phyloP scores from a whole-genome alignment of 148 eudicot species.

The Beta vulgaris region DNA sequence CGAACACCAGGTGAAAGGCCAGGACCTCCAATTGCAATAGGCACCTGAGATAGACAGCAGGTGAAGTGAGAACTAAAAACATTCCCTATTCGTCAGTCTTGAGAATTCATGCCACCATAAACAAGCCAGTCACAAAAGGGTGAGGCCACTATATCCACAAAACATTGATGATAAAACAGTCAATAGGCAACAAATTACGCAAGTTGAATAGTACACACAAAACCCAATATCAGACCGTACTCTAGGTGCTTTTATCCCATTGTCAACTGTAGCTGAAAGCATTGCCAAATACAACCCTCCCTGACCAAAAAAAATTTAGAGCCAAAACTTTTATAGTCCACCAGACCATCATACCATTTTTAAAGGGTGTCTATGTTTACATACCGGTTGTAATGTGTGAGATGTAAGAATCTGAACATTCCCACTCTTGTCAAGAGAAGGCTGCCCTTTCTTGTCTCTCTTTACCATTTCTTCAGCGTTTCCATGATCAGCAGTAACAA shows the following conservation, averaged over 20 bases:
- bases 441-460: conserved; percentile 89
- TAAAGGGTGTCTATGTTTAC: conserved; percentile 20
- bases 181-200: background rate
- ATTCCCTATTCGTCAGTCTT: background rate
- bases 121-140: background rate
- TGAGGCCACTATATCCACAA: background rate
- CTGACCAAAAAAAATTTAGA: too few relatives aligned
- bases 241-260: background rate
- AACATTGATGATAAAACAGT: background rate
- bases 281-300: too few relatives aligned
- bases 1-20: conserved; percentile 74
- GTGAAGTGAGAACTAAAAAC: background rate
- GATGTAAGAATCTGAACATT: conserved; percentile 84
- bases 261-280: background rate
- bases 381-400: conserved; percentile 85
- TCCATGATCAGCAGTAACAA: conserved; percentile 96
- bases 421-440: conserved; percentile 77
- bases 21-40: conserved; percentile 92
- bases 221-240: background rate
- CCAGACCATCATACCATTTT: background rate
- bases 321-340: too few relatives aligned
- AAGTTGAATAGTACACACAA: background rate
- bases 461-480: conserved; percentile 99
- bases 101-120: background rate
- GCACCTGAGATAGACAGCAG: conserved; percentile 49